phyloP scores from a whole-genome alignment of 768 basidiomycete genomes.

The Candolleomyces aberdarensis region DNA sequence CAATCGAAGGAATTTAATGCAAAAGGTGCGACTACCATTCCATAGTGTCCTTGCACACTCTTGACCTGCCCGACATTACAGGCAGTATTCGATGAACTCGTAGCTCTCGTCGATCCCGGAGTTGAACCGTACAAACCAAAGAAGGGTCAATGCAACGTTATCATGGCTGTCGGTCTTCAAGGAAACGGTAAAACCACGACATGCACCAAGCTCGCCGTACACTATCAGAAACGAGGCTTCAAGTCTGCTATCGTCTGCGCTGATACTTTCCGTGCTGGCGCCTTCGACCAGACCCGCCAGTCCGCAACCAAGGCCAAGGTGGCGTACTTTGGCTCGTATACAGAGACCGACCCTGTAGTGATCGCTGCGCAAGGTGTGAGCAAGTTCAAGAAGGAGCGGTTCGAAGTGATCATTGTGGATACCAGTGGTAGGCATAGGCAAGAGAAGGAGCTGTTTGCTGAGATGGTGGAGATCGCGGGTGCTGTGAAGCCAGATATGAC shows the following conservation, averaged over 20 bases:
- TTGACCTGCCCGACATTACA: constrained; percentile 23
- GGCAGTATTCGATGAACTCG: constrained; percentile 97
- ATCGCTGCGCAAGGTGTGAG: constrained; percentile 93
- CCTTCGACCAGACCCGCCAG: constrained; percentile 98
- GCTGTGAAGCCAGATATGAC: constrained; percentile 98
- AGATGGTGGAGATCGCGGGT: constrained; percentile 95
- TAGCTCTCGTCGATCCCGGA: constrained; percentile 91
- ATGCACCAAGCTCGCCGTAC: constrained; percentile 96
- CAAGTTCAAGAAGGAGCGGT: constrained; percentile 98
- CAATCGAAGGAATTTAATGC: constrained; percentile 84
- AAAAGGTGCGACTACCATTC: constrained; percentile 58
- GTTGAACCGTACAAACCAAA: constrained; percentile 95
- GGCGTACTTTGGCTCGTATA: constrained; percentile 98
- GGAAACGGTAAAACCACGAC: constrained; percentile 99
- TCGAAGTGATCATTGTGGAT: constrained; percentile 98
- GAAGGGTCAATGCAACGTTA: constrained; percentile 89
- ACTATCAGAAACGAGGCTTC: constrained; percentile 96
- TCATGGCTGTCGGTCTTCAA: constrained; percentile 97
- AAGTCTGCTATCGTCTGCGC: constrained; percentile 98
- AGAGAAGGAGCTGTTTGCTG: constrained; percentile 92
- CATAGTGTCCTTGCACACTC: neutral
- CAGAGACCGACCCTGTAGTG: constrained; percentile 95
- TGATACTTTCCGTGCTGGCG: constrained; percentile 98
- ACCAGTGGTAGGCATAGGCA: constrained; percentile 97
- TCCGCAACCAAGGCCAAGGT: constrained; percentile 99